Evolutionary conservation across 768 basidiomycete species (phyloP).

Genomic region (Serpula lacrymans): DNA sequence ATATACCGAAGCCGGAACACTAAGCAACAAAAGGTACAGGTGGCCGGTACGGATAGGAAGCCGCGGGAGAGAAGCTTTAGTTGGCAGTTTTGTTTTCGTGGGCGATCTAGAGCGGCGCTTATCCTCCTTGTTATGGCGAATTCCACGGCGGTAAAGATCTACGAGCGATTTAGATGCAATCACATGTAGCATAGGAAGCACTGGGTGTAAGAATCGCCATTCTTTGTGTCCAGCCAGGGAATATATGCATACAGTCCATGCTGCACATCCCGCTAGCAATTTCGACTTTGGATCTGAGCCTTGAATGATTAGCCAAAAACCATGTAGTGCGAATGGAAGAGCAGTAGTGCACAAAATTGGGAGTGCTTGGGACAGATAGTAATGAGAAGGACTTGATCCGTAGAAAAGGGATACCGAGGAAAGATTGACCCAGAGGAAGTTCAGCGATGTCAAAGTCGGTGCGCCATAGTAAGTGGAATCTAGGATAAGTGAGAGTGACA

Average conservation of each 20-base stretch:
- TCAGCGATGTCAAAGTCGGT: slow-evolving; percentile 70
- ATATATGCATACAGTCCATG: slow-evolving; percentile 66
- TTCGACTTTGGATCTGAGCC: slow-evolving; percentile 25
- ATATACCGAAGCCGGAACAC: slow-evolving; percentile 65
- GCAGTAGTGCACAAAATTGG: slow-evolving; percentile 76
- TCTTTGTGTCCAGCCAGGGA: slow-evolving; percentile 92
- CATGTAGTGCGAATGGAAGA: slow-evolving; percentile 70
- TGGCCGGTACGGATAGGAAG: slow-evolving; percentile 34
- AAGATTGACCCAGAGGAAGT: slow-evolving; percentile 81
- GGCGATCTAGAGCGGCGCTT: slow-evolving; percentile 1
- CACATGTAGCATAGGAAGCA: slow-evolving; percentile 80
- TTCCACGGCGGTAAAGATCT: slow-evolving; percentile 33
- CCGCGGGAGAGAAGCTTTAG: slow-evolving; percentile 10
- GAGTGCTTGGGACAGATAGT: slow-evolving; percentile 81
- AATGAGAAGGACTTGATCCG: slow-evolving; percentile 82
- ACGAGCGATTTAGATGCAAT: slow-evolving; percentile 73
- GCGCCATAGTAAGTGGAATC: slow-evolving; percentile 73
- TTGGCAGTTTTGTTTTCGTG: slow-evolving; percentile 3
- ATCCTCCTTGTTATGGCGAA: slow-evolving; percentile 4
- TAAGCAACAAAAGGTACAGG: slow-evolving; percentile 45
- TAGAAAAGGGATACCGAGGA: slow-evolving; percentile 91
- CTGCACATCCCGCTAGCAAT: slow-evolving; percentile 46
- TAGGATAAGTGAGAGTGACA: slow-evolving; percentile 35
- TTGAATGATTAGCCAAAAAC: slow-evolving; percentile 39
- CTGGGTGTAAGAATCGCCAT: slow-evolving; percentile 94